Evolutionary conservation across 148 eudicot species (phyloP).

Genomic region (Rhododendron williamsianum): DNA sequence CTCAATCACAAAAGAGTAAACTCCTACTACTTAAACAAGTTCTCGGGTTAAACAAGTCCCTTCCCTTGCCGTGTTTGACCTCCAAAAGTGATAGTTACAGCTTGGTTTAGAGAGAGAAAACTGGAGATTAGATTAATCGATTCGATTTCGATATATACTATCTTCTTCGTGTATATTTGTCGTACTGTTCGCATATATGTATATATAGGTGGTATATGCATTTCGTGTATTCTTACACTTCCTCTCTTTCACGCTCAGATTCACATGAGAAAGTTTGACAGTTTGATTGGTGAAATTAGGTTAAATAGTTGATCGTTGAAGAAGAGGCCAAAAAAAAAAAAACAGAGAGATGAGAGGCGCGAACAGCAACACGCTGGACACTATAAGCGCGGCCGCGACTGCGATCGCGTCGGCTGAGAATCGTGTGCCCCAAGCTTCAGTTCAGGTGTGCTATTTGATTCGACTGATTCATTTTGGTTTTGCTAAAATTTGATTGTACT

Average conservation of each 20-base stretch:
- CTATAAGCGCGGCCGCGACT: slow-evolving; percentile 87
- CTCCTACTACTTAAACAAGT: not conserved
- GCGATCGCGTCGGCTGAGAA: slow-evolving; percentile 76
- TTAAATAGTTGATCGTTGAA: not conserved
- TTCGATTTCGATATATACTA: not conserved
- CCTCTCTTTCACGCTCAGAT: slow-evolving; percentile 1
- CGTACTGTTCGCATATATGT: not conserved
- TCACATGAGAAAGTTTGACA: not conserved
- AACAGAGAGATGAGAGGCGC: slow-evolving; percentile 41
- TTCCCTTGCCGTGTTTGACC: slow-evolving; percentile 91
- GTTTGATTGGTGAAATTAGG: slow-evolving; percentile 2
- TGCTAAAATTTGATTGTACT: not conserved
- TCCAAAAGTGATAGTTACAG: slow-evolving; percentile 30
- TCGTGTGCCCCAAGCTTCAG: slow-evolving; percentile 46
- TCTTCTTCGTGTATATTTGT: not conserved
- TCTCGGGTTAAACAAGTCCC: not conserved
- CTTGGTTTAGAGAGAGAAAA: slow-evolving; percentile 13
- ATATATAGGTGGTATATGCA: not conserved
- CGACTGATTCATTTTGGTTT: not conserved
- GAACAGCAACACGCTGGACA: slow-evolving; percentile 54
- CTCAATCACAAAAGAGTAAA: not conserved
- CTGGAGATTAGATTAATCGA: not conserved
- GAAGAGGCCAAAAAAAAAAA: not conserved
- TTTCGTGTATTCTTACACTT: slow-evolving; percentile 1
- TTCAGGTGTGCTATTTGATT: slow-evolving; percentile 35